Conservation (phyloP, 768 basidiomycete genomes). For the Galerina sulciceps region DNA sequence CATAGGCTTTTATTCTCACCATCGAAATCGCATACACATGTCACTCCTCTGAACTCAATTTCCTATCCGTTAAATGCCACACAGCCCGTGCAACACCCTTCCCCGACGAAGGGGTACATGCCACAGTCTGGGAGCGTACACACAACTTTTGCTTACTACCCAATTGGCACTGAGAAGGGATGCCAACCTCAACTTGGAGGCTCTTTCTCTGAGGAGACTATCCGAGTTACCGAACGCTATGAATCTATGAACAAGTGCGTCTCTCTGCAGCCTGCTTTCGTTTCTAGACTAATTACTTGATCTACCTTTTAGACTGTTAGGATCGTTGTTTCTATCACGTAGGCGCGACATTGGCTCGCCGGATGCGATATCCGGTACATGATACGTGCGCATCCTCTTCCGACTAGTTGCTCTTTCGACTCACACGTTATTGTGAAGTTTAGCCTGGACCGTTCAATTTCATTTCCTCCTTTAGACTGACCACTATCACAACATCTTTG, state of each 20-base stretch:
- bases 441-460: neutral
- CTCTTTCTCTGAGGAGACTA: slow-evolving; percentile 40
- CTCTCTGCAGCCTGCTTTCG: neutral
- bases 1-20: slow-evolving; percentile 57
- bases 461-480: neutral
- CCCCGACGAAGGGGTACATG: neutral
- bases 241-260: slow-evolving; percentile 65
- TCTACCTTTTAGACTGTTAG: slow-evolving; percentile 52
- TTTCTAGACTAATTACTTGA: neutral
- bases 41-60: neutral
- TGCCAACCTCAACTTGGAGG: neutral
- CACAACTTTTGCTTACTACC: neutral
- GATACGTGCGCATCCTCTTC: neutral
- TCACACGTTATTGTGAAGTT: neutral
- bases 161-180: neutral
- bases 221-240: slow-evolving; percentile 60
- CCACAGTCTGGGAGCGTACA: neutral
- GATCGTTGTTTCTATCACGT: slow-evolving; percentile 68
- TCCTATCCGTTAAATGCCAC: neutral
- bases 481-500: neutral
- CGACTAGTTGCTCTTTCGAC: neutral
- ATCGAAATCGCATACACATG: slow-evolving; percentile 11
- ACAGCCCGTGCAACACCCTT: neutral
- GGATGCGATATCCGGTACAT: slow-evolving; percentile 14
- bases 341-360: slow-evolving; percentile 35